A percentile compares a stretch with the other conserved stretches of the same genome.
Evolutionary conservation across 371 early-diverging fungal genomes (phyloP).

Genomic region (Dinochytrium kinnereticum): DNA sequence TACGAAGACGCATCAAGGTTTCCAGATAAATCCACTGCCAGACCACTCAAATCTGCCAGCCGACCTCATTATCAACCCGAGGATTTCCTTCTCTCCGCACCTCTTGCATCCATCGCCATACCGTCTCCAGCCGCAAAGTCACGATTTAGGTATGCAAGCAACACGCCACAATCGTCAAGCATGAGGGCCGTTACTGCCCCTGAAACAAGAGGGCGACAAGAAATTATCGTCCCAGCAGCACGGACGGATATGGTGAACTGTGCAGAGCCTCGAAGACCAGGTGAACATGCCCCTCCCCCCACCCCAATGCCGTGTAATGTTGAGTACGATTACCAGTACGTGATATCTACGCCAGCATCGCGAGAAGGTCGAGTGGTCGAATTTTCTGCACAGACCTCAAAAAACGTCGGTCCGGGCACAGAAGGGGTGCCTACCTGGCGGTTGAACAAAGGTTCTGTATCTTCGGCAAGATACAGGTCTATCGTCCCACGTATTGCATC

Average conservation of each 20-base stretch:
- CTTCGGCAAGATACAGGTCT: not conserved
- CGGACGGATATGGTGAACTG: not conserved
- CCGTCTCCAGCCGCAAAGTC: not conserved
- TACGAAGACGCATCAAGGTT: too few species aligned
- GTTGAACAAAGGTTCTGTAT: not conserved
- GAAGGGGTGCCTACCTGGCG: not conserved
- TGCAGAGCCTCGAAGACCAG: not conserved
- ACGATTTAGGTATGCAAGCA: not conserved
- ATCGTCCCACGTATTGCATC: slow-evolving; percentile 13
- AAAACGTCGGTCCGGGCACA: not conserved
- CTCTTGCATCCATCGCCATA: slow-evolving; percentile 1
- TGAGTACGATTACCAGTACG: not conserved
- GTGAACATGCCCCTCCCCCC: slow-evolving; percentile 5
- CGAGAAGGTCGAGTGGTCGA: not conserved
- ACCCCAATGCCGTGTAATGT: not conserved
- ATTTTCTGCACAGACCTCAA: not conserved
- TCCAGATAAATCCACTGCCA: not conserved
- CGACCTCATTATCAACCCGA: not conserved
- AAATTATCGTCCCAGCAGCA: slow-evolving; percentile 4
- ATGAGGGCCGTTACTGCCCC: not conserved
- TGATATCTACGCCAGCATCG: not conserved
- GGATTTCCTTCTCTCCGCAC: not conserved
- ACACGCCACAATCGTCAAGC: not conserved
- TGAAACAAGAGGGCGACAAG: not conserved
- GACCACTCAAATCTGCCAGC: not conserved